These are phyloP conservation scores for Fusarium chlamydosporum DNA, from an alignment of 2,329 filamentous ascomycete species.

Conservation along the genomic window DNA sequence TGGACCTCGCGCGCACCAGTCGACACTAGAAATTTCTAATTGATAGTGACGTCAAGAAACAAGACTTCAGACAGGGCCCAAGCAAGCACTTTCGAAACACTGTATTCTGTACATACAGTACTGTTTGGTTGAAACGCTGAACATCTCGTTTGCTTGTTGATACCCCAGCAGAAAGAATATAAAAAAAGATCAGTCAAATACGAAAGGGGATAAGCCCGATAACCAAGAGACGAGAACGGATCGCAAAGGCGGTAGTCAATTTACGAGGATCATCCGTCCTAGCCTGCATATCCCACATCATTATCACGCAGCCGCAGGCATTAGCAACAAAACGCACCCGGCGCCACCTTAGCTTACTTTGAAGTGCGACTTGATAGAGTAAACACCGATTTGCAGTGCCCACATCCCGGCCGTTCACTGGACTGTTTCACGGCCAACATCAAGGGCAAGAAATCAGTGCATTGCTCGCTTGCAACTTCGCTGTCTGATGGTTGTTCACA, in stretches of 20 bases:
- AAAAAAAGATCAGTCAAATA: constrained; percentile 32
- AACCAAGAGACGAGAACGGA: constrained; percentile 20
- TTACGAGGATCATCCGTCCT: constrained; percentile 27
- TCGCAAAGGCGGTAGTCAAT: constrained; percentile 24
- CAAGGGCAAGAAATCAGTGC: constrained; percentile 47
- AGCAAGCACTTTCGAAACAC: constrained; percentile 40
- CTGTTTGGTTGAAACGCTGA: constrained; percentile 18
- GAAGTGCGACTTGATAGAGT: constrained; percentile 27
- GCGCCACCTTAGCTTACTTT: constrained; percentile 24
- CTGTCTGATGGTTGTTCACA: constrained; percentile 38
- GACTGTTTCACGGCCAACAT: constrained; percentile 42
- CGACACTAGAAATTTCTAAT: constrained; percentile 31
- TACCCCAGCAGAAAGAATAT: constrained; percentile 21
- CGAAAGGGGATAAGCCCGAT: constrained; percentile 50
- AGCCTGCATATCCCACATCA: constrained; percentile 42
- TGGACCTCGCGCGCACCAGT: constrained; percentile 32
- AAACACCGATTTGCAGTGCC: constrained; percentile 24
- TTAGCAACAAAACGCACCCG: constrained; percentile 25
- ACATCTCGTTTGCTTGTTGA: constrained; percentile 6
- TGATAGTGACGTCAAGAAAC: constrained; percentile 42
- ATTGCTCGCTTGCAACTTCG: constrained; percentile 27
- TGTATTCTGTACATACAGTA: constrained; percentile 5
- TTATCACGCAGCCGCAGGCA: constrained; percentile 32
- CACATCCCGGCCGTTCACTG: constrained; percentile 32
- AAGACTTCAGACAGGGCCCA: constrained; percentile 10